phyloP scores from a whole-genome alignment of 768 basidiomycete genomes.

The Agaricus subrufescens region DNA sequence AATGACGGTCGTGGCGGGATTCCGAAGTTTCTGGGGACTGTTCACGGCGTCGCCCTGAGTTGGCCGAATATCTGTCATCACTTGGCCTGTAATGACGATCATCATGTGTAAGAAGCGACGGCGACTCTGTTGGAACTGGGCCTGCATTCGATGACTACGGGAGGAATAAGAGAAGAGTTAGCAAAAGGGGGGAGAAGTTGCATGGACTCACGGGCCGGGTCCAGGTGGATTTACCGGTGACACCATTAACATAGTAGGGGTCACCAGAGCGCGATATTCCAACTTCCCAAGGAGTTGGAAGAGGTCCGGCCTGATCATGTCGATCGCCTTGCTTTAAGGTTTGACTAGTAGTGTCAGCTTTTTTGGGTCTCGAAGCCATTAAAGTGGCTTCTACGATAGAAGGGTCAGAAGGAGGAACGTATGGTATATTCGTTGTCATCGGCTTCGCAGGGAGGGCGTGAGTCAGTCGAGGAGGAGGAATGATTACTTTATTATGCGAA shows the following conservation, averaged over 20 bases:
- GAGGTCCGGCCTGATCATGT: slow-evolving; percentile 19
- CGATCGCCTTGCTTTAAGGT: slow-evolving; percentile 22
- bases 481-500: slow-evolving; percentile 13
- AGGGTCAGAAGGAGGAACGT: slow-evolving; percentile 51
- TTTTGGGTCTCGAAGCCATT: slow-evolving; percentile 47
- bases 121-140: slow-evolving; percentile 8
- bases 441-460: slow-evolving; percentile 71
- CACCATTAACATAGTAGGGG: slow-evolving; percentile 54
- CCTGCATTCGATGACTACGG: slow-evolving; percentile 20
- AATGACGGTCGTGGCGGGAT: slow-evolving; percentile 14
- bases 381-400: slow-evolving; percentile 58
- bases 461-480: slow-evolving; percentile 38
- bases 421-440: slow-evolving; percentile 43
- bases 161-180: slow-evolving; percentile 15
- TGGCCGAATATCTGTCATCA: slow-evolving; percentile 17
- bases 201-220: slow-evolving; percentile 36
- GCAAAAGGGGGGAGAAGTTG: neutral
- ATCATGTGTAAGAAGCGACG: slow-evolving; percentile 39
- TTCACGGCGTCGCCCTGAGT: slow-evolving; percentile 14
- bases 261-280: slow-evolving; percentile 42
- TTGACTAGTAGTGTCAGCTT: slow-evolving; percentile 20
- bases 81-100: slow-evolving; percentile 67
- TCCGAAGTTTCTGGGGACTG: slow-evolving; percentile 12
- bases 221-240: slow-evolving; percentile 58
- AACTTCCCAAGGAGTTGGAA: slow-evolving; percentile 61